Conservation (phyloP, 2,329 filamentous ascomycete species). For the Pyricularia sp. region DNA sequence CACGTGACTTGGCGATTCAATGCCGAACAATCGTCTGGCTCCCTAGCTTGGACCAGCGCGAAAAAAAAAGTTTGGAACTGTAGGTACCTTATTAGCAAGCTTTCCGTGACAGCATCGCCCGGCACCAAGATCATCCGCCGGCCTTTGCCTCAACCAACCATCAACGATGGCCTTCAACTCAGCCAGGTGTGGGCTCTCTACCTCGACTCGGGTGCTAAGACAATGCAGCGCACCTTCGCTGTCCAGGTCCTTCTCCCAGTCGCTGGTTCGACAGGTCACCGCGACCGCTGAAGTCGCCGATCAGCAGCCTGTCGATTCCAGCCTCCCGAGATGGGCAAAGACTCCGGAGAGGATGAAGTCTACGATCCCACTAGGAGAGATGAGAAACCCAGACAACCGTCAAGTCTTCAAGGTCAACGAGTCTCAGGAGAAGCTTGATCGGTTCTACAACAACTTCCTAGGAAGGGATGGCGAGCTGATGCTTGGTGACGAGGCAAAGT, state of each 20-base stretch:
- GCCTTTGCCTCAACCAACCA: neutral
- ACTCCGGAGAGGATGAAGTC: conserved; percentile 60
- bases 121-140: neutral
- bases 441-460: conserved; percentile 64
- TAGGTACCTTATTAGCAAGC: neutral
- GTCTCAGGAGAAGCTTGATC: conserved; percentile 59
- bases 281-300: neutral
- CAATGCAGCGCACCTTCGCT: conserved; percentile 12
- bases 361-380: conserved; percentile 48
- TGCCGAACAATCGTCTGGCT: neutral
- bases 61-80: neutral
- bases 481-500: conserved; percentile 85
- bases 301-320: neutral
- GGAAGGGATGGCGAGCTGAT: conserved; percentile 59
- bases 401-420: conserved; percentile 59
- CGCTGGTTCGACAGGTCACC: conserved; percentile 1
- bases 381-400: conserved; percentile 34
- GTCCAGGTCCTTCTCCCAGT: conserved; percentile 1
- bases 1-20: conserved; percentile 4
- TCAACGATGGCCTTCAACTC: conserved; percentile 20
- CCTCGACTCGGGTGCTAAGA: conserved; percentile 19
- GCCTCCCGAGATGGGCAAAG: conserved; percentile 52
- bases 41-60: neutral
- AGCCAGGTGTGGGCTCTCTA: conserved; percentile 18
- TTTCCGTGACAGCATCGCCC: neutral